Base-by-base conservation (phyloP, 129 eudicot genomes). In the Sambucus nigra region DNA sequence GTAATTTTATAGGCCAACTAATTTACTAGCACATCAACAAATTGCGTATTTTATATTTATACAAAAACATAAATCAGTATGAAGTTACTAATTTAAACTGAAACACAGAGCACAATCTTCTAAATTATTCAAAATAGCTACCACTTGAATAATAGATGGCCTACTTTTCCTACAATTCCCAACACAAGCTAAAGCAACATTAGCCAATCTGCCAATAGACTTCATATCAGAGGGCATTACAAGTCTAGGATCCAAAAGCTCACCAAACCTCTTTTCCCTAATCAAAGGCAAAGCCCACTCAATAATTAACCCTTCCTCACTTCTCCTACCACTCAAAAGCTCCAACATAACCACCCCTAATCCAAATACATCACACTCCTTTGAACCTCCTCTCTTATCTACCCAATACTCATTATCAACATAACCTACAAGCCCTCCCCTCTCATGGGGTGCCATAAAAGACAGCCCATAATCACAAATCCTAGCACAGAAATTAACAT, bases 351-450 rank as follows among this genome's bases (percentile, higher is more conserved):
- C 83, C 18, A 84, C 83, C 60, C 97, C 97, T 58, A 89, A 66
- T 51, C 97, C 97, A 66, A 75, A 89, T 45, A 89, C 97, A 68
- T 84, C 97, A 68, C 93, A 64, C 60, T 89, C 97, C 57, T 81
- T 89, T 0, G 88, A 78, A 68, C 50, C 76, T 31, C 87, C 80
- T 15, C 39, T 70, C 39, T 63, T 74, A 12, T 69, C 87, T 11
- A 54, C 31, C 93, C 88, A 84, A 78, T 76, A 88, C 71, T 81
- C 95, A n/a, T 76, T 80, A 59, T 81, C 97, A 6, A 89, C 95
- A 31, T 89, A 81, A 39, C 97, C 97, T 63, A 65, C 46, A 0
- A 81, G 32, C n/a, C 95, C 87, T 47, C 56, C 68, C 75, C 59
- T 79, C 32, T 73, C 95, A 22, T 57, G 57, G 8, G 82, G 80